phyloP scores from a whole-genome alignment of 2,329 filamentous ascomycete genomes.

The Grosmannia clavigera region DNA sequence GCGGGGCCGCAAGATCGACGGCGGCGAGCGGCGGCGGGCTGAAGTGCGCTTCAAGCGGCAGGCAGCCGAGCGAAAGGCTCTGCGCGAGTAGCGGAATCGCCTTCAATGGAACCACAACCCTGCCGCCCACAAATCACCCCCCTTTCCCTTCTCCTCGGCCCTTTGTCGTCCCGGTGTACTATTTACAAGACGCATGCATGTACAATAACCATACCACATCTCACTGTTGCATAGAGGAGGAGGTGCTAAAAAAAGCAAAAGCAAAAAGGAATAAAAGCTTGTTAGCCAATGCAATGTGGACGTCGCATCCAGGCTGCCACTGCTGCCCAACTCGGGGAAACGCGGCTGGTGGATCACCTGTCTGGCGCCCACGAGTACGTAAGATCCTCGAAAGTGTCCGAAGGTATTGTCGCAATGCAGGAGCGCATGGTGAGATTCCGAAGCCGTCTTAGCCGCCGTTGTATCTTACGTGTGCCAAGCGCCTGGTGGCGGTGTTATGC shows the following conservation, averaged over 20 bases:
- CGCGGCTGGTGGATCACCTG: neutral
- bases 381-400: neutral
- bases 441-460: neutral
- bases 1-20: conserved; percentile 83
- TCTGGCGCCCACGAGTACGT: no score
- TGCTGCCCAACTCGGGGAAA: neutral
- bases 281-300: neutral
- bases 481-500: neutral
- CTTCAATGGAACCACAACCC: neutral
- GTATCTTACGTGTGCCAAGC: neutral
- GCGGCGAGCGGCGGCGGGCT: conserved; percentile 80
- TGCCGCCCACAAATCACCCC: neutral
- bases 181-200: neutral
- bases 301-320: neutral
- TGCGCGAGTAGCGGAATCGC: conserved; percentile 22
- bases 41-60: conserved; percentile 80
- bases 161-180: neutral
- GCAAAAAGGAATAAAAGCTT: neutral
- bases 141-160: neutral
- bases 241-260: neutral
- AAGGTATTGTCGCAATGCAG: neutral
- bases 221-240: neutral
- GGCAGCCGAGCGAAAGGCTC: conserved; percentile 64
- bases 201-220: neutral
- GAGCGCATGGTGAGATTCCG: neutral